A percentile compares a stretch with the other conserved stretches of the same genome.
phyloP scores from a whole-genome alignment of 2,329 filamentous ascomycete species.

The Sclerotinia nivalis region DNA sequence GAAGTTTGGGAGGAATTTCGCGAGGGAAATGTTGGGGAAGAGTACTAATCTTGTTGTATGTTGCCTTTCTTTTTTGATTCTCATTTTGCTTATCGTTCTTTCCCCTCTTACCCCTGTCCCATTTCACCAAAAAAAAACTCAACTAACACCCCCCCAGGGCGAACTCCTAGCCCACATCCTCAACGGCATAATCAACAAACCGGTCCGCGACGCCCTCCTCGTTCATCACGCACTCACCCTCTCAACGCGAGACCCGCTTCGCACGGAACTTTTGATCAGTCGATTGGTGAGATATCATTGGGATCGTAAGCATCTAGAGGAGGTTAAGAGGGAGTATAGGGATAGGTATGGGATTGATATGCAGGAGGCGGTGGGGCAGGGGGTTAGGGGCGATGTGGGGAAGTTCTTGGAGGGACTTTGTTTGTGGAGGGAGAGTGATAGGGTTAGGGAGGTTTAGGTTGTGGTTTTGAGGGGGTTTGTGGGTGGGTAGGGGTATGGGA shows the following conservation, averaged over 20 bases:
- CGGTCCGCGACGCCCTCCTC: constrained; percentile 87
- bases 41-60: constrained; percentile 89
- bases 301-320: constrained; percentile 79
- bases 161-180: constrained; percentile 93
- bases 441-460: constrained; percentile 51
- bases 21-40: constrained; percentile 81
- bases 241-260: constrained; percentile 63
- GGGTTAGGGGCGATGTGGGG: constrained; percentile 74
- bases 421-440: constrained; percentile 60
- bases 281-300: constrained; percentile 88
- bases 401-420: constrained; percentile 73
- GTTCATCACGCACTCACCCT: constrained; percentile 85
- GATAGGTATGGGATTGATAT: constrained; percentile 74
- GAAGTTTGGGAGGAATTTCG: constrained; percentile 77
- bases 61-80: constrained; percentile 36
- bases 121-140: background rate
- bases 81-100: background rate
- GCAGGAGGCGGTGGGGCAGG: constrained; percentile 75
- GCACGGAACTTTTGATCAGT: constrained; percentile 84
- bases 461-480: constrained; percentile 29
- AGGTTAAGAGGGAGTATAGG: constrained; percentile 77
- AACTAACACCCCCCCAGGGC: constrained; percentile 56
- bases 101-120: background rate
- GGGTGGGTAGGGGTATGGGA: background rate
- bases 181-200: constrained; percentile 94